These are phyloP conservation scores for Tolypocladium inflatum DNA, from an alignment of 2,329 filamentous ascomycete genomes.

Conservation along the genomic window DNA sequence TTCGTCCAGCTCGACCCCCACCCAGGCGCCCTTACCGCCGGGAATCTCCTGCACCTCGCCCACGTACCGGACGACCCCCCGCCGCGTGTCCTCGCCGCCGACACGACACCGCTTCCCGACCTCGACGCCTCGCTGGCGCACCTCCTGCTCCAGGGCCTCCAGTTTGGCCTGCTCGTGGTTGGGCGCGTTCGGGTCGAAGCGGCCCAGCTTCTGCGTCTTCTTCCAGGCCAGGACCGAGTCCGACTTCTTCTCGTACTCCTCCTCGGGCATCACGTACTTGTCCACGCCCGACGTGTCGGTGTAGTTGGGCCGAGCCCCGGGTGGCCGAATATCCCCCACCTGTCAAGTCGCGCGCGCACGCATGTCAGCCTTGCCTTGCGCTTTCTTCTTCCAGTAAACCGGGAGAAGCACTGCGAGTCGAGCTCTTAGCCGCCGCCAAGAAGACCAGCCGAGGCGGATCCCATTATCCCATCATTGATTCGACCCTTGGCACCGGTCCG, in stretches of 20 bases:
- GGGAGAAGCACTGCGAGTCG: neutral
- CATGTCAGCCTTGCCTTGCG: constrained; percentile 12
- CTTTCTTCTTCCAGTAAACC: neutral
- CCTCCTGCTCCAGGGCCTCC: constrained; percentile 57
- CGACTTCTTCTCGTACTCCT: constrained; percentile 75
- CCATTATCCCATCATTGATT: neutral
- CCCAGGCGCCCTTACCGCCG: constrained; percentile 54
- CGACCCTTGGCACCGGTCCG: neutral
- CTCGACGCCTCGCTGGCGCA: constrained; percentile 57
- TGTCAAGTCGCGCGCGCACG: constrained; percentile 25
- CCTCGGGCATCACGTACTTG: constrained; percentile 81
- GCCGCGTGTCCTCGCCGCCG: constrained; percentile 56
- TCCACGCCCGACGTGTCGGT: constrained; percentile 72
- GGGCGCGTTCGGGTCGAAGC: constrained; percentile 82
- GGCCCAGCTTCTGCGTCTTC: constrained; percentile 85
- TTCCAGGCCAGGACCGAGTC: constrained; percentile 96
- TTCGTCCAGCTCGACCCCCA: constrained; percentile 68
- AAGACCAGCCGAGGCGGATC: constrained; percentile 6
- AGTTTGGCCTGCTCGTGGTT: constrained; percentile 64
- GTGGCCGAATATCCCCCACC: constrained; percentile 74
- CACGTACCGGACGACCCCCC: constrained; percentile 63
- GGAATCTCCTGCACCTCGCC: constrained; percentile 69
- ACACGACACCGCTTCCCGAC: constrained; percentile 56
- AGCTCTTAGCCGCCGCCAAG: constrained; percentile 8
- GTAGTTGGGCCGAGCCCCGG: constrained; percentile 66